These are phyloP conservation scores for Cercospora zeae-maydis DNA, from an alignment of 2,329 filamentous ascomycete genomes.

Conservation along the genomic window DNA sequence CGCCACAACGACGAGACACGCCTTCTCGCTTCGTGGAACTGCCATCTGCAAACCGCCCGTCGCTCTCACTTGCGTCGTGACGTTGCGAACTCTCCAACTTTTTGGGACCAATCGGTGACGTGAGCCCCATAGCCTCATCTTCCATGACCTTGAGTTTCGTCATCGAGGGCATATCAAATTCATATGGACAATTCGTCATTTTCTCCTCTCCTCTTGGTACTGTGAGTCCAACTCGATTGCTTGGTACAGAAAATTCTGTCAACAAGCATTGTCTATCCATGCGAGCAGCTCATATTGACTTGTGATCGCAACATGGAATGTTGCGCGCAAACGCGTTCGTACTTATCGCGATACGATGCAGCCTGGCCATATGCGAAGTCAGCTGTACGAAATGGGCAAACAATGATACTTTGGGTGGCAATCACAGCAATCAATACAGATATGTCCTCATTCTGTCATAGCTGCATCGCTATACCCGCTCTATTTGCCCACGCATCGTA, in stretches of 20 bases:
- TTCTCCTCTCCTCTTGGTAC: not conserved
- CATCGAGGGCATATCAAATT: not conserved
- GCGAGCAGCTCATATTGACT: not conserved
- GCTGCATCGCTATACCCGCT: constrained; percentile 1
- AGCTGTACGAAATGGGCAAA: not conserved
- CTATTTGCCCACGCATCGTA: not conserved
- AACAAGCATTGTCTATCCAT: not conserved
- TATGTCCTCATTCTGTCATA: constrained; percentile 1
- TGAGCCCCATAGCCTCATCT: not conserved
- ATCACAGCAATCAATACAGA: not conserved
- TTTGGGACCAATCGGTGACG: not conserved
- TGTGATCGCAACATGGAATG: not conserved
- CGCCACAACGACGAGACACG: too few species aligned
- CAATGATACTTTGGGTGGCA: not conserved
- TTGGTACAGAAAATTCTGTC: not conserved
- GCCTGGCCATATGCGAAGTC: not conserved
- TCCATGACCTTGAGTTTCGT: not conserved
- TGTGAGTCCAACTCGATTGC: not conserved
- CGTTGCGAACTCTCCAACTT: too few species aligned
- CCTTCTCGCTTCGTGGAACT: too few species aligned
- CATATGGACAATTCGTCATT: constrained; percentile 7
- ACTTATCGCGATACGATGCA: not conserved
- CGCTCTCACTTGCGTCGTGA: too few species aligned
- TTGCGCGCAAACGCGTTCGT: not conserved
- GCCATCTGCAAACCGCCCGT: too few species aligned